These are phyloP conservation scores for Nigrospora osmanthi DNA, from an alignment of 2,329 filamentous ascomycete species.

Conservation along the genomic window DNA sequence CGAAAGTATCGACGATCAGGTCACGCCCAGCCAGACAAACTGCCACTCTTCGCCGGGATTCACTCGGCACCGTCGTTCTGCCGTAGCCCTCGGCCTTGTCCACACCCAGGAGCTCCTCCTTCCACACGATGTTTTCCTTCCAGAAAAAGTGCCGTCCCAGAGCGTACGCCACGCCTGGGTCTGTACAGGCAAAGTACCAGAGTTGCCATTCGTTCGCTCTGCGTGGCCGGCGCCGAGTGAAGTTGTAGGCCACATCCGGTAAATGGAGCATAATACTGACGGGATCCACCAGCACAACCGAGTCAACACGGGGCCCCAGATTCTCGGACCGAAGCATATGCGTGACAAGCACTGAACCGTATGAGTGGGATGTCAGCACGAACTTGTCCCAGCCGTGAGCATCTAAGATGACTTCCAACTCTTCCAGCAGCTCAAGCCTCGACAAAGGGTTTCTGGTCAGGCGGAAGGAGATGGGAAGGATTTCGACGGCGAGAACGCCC, in stretches of 20 bases:
- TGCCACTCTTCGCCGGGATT: conserved; percentile 29
- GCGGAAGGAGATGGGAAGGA: conserved; percentile 58
- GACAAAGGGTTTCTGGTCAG: conserved; percentile 45
- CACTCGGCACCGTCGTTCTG: conserved; percentile 3
- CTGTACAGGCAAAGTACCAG: conserved; percentile 62
- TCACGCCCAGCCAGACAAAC: conserved; percentile 53
- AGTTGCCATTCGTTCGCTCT: conserved; percentile 62
- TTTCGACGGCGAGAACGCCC: conserved; percentile 58
- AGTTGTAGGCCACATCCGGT: conserved; percentile 66
- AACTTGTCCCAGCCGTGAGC: conserved; percentile 50
- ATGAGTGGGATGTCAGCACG: conserved; percentile 54
- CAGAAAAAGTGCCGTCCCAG: conserved; percentile 64
- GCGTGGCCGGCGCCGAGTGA: conserved; percentile 44
- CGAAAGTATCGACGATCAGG: conserved; percentile 54
- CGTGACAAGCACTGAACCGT: conserved; percentile 55
- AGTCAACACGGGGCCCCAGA: conserved; percentile 41
- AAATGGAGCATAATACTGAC: conserved; percentile 61
- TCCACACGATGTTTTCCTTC: conserved; percentile 64
- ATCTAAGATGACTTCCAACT: conserved; percentile 50
- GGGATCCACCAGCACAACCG: conserved; percentile 47
- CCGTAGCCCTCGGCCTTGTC: conserved; percentile 2
- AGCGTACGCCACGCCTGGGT: conserved; percentile 58
- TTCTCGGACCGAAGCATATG: conserved; percentile 47
- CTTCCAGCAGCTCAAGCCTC: conserved; percentile 43
- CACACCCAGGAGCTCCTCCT: conserved; percentile 46